Conservation (phyloP, 1,284 basidiomycete genomes). For the Trichosporon asahii region DNA sequence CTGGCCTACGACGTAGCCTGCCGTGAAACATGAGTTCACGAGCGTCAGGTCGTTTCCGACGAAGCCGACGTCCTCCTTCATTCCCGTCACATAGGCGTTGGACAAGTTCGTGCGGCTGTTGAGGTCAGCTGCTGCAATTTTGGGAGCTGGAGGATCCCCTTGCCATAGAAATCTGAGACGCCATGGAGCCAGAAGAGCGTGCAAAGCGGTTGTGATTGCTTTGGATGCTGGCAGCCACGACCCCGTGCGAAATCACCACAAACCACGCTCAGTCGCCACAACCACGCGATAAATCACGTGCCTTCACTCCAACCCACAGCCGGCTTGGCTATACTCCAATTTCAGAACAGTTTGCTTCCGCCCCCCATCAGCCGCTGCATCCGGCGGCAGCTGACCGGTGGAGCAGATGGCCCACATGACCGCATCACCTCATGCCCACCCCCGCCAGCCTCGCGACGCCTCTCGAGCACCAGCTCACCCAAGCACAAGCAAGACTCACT, state of each 20-base stretch:
- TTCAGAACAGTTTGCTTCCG: not conserved
- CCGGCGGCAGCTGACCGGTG: not conserved
- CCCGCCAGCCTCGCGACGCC: not conserved
- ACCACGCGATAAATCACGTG: not conserved
- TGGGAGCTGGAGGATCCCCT: no score
- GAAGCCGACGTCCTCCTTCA: conserved; percentile 36
- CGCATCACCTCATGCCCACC: not conserved
- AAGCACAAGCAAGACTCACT: conserved; percentile 7
- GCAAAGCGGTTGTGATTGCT: no score
- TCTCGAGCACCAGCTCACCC: no score
- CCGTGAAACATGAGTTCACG: conserved; percentile 37
- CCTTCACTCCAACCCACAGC: not conserved
- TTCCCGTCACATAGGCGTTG: conserved; percentile 37
- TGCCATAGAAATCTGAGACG: no score
- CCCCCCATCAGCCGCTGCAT: not conserved
- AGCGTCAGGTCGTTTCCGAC: conserved; percentile 31
- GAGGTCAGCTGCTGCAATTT: not conserved
- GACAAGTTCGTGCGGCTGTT: conserved; percentile 13
- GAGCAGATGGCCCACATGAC: conserved; percentile 2
- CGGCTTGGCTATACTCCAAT: not conserved
- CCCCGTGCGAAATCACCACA: no score
- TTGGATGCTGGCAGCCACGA: no score
- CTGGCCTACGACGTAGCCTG: conserved; percentile 42
- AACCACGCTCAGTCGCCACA: not conserved
- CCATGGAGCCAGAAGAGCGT: no score